Base-by-base conservation (phyloP, 1,139 yeast genomes). In the Yamadazyma aaseri region DNA sequence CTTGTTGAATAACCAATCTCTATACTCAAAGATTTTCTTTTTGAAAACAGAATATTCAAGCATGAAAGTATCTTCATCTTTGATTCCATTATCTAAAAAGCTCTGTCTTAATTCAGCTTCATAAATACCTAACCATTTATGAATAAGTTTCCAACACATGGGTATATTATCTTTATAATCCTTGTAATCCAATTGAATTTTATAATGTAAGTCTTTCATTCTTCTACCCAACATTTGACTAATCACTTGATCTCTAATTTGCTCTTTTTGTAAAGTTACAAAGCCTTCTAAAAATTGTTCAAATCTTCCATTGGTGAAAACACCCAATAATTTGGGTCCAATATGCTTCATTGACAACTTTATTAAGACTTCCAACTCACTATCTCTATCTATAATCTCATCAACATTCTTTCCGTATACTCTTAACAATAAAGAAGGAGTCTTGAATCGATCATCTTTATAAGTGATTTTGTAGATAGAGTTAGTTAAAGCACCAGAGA, bases 351-450 rank as follows among this genome's bases (percentile, higher is more conserved):
- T 68, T 1, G 95, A 82, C 38, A 92, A 71, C 51, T 94, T 79
- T 20, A 80, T 77, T 39, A 92, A 67, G 2, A 84, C 76, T 33
- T 74, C 72, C 45, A 92, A 71, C 58, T 92, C 98, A 42, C 73
- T 70, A 18, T 85, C 85, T 49, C 98, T 69, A 58, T 94, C 97
- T 46, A 92, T 89, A 40, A 92, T 79, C 33, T 83, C 76, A 36
- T 81, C 95, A 4, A 82, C 95, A 51, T 89, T 87, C 28, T 86
- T 85, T n/a, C 98, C 98, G 50, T 89, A 92, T 8, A 92, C 80
- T 45, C 98, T 66, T 41, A 92, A 63, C 32, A 92, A 65, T 27
- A 92, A 62, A 39, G 62, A 58, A 34, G 60, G 85, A 24, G 63
- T 56, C 20, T 44, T 49, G 17, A 58, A 32, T 32, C 51, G 51